Conservation (phyloP, 2,329 filamentous ascomycete species). For the Fusarium sp. region DNA sequence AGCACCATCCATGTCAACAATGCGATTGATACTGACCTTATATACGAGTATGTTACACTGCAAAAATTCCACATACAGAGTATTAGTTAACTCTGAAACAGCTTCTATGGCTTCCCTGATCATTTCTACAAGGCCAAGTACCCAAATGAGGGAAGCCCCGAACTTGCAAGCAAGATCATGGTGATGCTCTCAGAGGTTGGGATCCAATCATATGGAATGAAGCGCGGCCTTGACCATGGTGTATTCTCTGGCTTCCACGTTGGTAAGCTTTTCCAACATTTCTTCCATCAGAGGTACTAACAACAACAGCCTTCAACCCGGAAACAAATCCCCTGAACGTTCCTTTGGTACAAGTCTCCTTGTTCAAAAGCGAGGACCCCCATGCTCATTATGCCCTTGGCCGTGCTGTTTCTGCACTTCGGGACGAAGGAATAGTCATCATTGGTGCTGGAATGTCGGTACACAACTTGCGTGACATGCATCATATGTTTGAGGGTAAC, state of each 20-base stretch:
- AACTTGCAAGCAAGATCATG: slow-evolving; percentile 71
- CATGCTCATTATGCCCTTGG: slow-evolving; percentile 77
- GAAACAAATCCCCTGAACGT: slow-evolving; percentile 72
- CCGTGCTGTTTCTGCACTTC: slow-evolving; percentile 72
- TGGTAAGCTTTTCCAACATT: slow-evolving; percentile 34
- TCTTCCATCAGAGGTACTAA: slow-evolving; percentile 13
- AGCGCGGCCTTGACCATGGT: slow-evolving; percentile 79
- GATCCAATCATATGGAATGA: slow-evolving; percentile 70
- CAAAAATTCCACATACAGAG: too few species aligned
- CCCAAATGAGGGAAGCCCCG: slow-evolving; percentile 72
- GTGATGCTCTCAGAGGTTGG: slow-evolving; percentile 66
- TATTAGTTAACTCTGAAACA: slow-evolving; percentile 48
- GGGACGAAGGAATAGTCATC: slow-evolving; percentile 76
- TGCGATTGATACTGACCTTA: slow-evolving; percentile 72
- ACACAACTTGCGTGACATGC: slow-evolving; percentile 73
- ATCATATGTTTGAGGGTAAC: slow-evolving; percentile 52
- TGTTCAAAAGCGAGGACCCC: slow-evolving; percentile 75
- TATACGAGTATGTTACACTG: slow-evolving; percentile 70
- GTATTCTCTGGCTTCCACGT: slow-evolving; percentile 78
- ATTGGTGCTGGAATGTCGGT: slow-evolving; percentile 82
- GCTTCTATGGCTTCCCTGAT: slow-evolving; percentile 78
- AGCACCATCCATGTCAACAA: slow-evolving; percentile 74
- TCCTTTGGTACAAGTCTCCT: slow-evolving; percentile 79
- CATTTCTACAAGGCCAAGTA: slow-evolving; percentile 78
- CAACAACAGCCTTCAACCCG: slow-evolving; percentile 68